Evolutionary conservation across 495 filamentous ascomycete genomes (phyloP).

Genomic region (Parachaetomium inaequale): DNA sequence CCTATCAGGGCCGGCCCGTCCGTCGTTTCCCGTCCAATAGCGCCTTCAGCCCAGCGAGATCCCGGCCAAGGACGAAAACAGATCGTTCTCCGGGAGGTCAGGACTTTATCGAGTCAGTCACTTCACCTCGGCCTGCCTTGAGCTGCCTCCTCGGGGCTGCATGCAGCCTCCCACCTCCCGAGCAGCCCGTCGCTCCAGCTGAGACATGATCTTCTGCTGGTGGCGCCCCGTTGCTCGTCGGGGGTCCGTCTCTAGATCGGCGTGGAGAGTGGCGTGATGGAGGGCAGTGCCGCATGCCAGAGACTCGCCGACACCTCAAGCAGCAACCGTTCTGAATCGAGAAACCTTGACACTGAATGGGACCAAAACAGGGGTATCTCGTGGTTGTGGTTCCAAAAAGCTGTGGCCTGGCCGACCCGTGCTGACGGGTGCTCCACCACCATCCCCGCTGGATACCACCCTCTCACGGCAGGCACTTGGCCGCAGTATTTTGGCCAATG

Average conservation of each 20-base stretch:
- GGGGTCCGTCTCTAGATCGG: neutral
- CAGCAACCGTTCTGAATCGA: slow-evolving; percentile 6
- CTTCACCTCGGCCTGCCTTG: neutral
- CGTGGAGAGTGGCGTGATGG: neutral
- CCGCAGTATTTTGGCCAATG: slow-evolving; percentile 20
- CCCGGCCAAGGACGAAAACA: slow-evolving; percentile 6
- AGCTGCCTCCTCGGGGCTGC: neutral
- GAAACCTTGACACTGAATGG: neutral
- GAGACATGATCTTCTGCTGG: neutral
- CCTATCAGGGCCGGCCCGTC: neutral
- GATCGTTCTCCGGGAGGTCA: neutral
- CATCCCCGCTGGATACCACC: neutral
- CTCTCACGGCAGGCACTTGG: slow-evolving; percentile 10
- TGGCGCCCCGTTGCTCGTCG: neutral
- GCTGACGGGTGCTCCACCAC: slow-evolving; percentile 12
- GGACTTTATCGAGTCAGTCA: neutral
- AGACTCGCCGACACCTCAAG: slow-evolving; percentile 5
- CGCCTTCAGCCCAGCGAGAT: neutral
- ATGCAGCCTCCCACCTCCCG: neutral
- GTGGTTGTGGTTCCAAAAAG: slow-evolving; percentile 7
- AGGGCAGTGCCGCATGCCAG: neutral
- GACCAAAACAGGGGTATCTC: slow-evolving; percentile 5
- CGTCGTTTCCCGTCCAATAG: slow-evolving; percentile 18
- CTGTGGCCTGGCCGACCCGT: slow-evolving; percentile 7
- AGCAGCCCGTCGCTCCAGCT: neutral